phyloP scores from a whole-genome alignment of 139 green algal genomes.

The Chlorella vulgaris region DNA sequence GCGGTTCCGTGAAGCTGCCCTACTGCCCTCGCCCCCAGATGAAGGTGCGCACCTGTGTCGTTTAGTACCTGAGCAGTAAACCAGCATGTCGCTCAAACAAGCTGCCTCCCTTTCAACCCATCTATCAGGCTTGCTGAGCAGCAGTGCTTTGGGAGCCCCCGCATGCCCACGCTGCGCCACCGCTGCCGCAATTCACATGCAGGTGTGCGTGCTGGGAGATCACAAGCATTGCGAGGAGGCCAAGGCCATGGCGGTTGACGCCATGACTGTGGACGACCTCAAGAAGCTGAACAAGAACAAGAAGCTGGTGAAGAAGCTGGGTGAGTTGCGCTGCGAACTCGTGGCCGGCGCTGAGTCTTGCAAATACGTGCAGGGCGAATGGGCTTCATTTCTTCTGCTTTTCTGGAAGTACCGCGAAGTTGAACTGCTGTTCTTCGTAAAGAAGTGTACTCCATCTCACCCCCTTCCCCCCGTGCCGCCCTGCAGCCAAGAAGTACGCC shows the following conservation, averaged over 20 bases:
- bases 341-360: neutral
- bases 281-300: slow-evolving; percentile 99
- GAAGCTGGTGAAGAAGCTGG: slow-evolving; percentile 95
- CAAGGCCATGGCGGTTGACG: slow-evolving; percentile 83
- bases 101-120: too few relatives aligned
- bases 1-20: slow-evolving; percentile 95
- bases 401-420: too few relatives aligned
- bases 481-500: slow-evolving; percentile 94
- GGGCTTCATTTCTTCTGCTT: too few relatives aligned
- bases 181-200: too few relatives aligned
- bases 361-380: too few relatives aligned
- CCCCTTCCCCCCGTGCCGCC: neutral
- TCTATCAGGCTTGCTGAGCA: too few relatives aligned
- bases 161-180: too few relatives aligned
- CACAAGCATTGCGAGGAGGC: slow-evolving; percentile 98
- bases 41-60: slow-evolving; percentile 56
- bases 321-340: slow-evolving; percentile 43
- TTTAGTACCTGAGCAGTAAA: neutral
- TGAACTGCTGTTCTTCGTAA: neutral
- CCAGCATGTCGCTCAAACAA: too few relatives aligned
- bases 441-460: neutral
- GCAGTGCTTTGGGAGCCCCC: too few relatives aligned
- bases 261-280: slow-evolving; percentile 94
- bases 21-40: slow-evolving; percentile 93
- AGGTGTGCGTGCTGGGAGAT: slow-evolving; percentile 96